A percentile compares a stretch with the other conserved stretches of the same genome.
phyloP scores from a whole-genome alignment of 2,329 filamentous ascomycete genomes.

The Penicillium rolfsii region DNA sequence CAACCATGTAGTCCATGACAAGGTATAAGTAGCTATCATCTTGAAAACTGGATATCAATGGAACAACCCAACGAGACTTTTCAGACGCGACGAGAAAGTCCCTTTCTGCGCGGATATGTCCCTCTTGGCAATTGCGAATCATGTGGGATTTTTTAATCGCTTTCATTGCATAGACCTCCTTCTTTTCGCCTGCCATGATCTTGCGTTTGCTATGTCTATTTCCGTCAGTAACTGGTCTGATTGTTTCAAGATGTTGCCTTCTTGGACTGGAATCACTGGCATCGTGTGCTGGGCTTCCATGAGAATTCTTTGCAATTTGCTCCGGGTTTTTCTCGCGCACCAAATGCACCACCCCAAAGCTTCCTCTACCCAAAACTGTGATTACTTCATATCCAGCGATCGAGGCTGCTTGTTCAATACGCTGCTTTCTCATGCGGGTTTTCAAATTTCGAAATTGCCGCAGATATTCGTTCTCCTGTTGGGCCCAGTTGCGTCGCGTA shows the following conservation, averaged over 20 bases:
- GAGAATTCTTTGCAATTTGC: conserved; percentile 7
- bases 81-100: conserved; percentile 90
- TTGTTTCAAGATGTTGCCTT: conserved; percentile 10
- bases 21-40: conserved; percentile 83
- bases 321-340: conserved; percentile 62
- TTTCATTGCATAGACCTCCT: conserved; percentile 90
- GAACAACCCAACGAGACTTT: conserved; percentile 87
- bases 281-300: conserved; percentile 13
- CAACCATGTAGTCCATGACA: conserved; percentile 98
- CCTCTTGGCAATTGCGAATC: conserved; percentile 88
- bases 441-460: conserved; percentile 74
- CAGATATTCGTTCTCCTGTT: conserved; percentile 72
- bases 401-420: conserved; percentile 54
- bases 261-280: background rate
- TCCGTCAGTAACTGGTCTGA: conserved; percentile 24
- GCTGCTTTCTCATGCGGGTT: conserved; percentile 55
- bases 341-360: conserved; percentile 88
- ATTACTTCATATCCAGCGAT: conserved; percentile 75
- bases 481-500: conserved; percentile 62
- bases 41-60: conserved; percentile 85
- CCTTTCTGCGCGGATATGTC: conserved; percentile 84
- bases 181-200: conserved; percentile 41
- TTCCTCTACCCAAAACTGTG: conserved; percentile 85
- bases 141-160: conserved; percentile 93
- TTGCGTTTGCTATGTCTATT: conserved; percentile 33